phyloP scores from a whole-genome alignment of 2,329 filamentous ascomycete genomes.

The Fonsecaea monophora region DNA sequence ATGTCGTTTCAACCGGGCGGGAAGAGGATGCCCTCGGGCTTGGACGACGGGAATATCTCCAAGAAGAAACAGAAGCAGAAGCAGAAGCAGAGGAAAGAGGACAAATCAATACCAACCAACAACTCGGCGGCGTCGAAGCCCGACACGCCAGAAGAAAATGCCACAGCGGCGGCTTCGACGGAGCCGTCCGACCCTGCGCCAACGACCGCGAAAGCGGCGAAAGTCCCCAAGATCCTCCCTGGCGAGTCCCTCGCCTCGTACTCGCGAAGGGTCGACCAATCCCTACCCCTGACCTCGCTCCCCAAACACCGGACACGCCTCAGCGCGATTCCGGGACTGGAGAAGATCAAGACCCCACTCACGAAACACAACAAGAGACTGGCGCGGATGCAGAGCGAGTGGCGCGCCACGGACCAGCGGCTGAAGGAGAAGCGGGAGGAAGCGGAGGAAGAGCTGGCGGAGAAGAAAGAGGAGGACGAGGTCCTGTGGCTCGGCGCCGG shows the following conservation, averaged over 20 bases:
- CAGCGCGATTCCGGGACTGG: constrained; percentile 65
- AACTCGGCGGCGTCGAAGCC: constrained; percentile 40
- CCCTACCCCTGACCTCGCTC: constrained; percentile 77
- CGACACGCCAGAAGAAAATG: constrained; percentile 27
- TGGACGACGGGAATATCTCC: constrained; percentile 68
- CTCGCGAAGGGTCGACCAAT: constrained; percentile 79
- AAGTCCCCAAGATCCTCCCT: constrained; percentile 70
- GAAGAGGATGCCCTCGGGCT: constrained; percentile 65
- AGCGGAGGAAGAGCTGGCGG: constrained; percentile 70
- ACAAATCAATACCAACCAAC: constrained; percentile 35
- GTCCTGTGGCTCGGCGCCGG: constrained; percentile 66
- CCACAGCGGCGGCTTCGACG: neutral
- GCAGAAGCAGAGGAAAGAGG: constrained; percentile 52
- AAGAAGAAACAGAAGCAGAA: constrained; percentile 52
- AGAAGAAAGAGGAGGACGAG: constrained; percentile 67
- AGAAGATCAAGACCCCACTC: constrained; percentile 60
- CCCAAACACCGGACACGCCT: constrained; percentile 58
- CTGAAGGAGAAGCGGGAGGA: constrained; percentile 78
- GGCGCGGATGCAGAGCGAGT: constrained; percentile 63
- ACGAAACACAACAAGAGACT: constrained; percentile 88
- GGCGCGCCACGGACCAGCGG: constrained; percentile 61
- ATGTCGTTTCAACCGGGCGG: constrained; percentile 74
- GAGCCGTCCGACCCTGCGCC: neutral
- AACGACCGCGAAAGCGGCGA: constrained; percentile 28
- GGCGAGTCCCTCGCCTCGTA: constrained; percentile 86